Evolutionary conservation across 345 rosid species (phyloP).

Genomic region (Xanthoceras sorbifolium): DNA sequence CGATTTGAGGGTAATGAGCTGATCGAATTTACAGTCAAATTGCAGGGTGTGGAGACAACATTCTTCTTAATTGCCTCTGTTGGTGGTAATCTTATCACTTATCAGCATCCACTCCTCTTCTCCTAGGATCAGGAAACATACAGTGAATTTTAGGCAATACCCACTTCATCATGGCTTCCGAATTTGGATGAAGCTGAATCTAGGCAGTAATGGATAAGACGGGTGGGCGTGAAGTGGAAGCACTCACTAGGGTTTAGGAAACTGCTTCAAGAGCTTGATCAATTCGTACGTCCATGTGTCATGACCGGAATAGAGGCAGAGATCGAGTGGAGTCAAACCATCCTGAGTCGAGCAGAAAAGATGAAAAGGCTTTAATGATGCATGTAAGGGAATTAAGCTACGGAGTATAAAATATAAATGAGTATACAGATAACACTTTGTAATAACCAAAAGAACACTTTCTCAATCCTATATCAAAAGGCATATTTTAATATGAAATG

Average conservation of each 20-base stretch:
- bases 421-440: too few species aligned
- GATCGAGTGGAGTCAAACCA: constrained; percentile 78
- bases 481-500: too few species aligned
- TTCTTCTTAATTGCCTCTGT: not conserved
- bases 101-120: not conserved
- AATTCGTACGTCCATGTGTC: constrained; percentile 66
- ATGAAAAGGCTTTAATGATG: not conserved
- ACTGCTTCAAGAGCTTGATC: constrained; percentile 73
- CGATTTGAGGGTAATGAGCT: not conserved
- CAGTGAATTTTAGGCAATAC: not conserved
- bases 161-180: not conserved
- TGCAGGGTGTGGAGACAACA: not conserved
- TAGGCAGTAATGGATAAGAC: not conserved
- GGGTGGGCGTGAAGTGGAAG: not conserved
- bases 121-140: not conserved
- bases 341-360: constrained; percentile 45
- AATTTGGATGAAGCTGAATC: not conserved
- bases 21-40: not conserved
- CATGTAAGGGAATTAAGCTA: not conserved
- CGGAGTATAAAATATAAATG: not conserved
- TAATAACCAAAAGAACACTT: not conserved
- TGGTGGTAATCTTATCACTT: not conserved
- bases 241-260: constrained; percentile 37
- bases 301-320: constrained; percentile 71
- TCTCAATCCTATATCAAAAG: not conserved